phyloP scores from a whole-genome alignment of 768 basidiomycete species.

The Kwoniella newhampshirensis region DNA sequence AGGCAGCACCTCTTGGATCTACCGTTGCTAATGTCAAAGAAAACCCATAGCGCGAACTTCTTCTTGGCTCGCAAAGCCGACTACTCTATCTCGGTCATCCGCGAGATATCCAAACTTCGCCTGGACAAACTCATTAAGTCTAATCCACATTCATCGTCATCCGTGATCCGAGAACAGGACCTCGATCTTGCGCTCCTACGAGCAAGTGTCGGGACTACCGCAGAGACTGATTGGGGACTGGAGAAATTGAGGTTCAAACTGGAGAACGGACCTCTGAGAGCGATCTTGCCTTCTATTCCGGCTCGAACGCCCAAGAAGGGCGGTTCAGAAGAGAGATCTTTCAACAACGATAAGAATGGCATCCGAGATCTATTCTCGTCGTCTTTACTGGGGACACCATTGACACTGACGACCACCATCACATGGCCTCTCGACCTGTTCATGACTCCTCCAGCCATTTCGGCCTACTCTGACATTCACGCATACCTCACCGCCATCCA shows the following conservation, averaged over 20 bases:
- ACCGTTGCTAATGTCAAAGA: slow-evolving; percentile 2
- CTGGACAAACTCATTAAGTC: slow-evolving; percentile 69
- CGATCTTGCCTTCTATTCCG: slow-evolving; percentile 71
- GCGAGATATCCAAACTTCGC: slow-evolving; percentile 82
- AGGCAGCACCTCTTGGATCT: slow-evolving; percentile 2
- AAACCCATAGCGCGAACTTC: slow-evolving; percentile 72
- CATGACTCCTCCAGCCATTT: slow-evolving; percentile 71
- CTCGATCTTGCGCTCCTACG: slow-evolving; percentile 81
- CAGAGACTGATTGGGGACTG: slow-evolving; percentile 79
- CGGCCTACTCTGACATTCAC: slow-evolving; percentile 73
- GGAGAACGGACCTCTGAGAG: slow-evolving; percentile 76
- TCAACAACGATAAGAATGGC: slow-evolving; percentile 4
- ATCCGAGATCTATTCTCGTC: slow-evolving; percentile 56
- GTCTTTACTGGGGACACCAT: slow-evolving; percentile 74
- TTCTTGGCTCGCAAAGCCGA: slow-evolving; percentile 87
- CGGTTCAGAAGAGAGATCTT: background rate
- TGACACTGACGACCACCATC: slow-evolving; percentile 68
- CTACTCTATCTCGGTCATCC: slow-evolving; percentile 76
- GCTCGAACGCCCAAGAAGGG: background rate
- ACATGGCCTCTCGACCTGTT: slow-evolving; percentile 89
- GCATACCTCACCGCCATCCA: slow-evolving; percentile 79
- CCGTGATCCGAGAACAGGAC: slow-evolving; percentile 85
- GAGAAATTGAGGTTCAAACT: slow-evolving; percentile 71
- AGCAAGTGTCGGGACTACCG: slow-evolving; percentile 81
- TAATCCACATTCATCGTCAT: slow-evolving; percentile 60